Evolutionary conservation across 768 basidiomycete genomes (phyloP).

Genomic region (Boletus edulis): DNA sequence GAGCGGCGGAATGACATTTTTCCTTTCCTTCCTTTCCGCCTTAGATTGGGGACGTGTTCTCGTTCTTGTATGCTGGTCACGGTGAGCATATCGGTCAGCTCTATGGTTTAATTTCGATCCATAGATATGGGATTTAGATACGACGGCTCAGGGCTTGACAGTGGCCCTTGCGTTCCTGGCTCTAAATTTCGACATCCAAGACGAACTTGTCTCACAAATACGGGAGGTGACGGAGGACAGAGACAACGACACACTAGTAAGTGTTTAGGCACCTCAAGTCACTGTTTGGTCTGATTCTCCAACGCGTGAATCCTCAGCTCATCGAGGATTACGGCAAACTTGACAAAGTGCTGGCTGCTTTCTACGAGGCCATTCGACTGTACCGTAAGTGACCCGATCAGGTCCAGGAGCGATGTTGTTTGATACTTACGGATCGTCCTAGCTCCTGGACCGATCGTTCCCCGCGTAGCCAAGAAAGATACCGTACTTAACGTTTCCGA

Average conservation of each 20-base stretch:
- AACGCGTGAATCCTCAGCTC: conserved; percentile 1
- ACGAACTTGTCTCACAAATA: conserved; percentile 30
- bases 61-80: conserved; percentile 56
- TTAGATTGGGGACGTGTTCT: conserved; percentile 51
- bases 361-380: conserved; percentile 29
- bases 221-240: conserved; percentile 20
- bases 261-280: neutral
- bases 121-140: conserved; percentile 12
- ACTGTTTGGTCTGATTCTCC: neutral
- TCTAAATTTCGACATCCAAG: conserved; percentile 30
- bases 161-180: conserved; percentile 32
- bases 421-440: neutral
- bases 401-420: neutral
- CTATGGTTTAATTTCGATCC: neutral
- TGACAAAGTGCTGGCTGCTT: conserved; percentile 26
- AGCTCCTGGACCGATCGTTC: conserved; percentile 29
- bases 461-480: conserved; percentile 28
- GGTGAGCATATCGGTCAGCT: conserved; percentile 30
- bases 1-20: neutral
- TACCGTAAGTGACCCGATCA: conserved; percentile 21
- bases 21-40: neutral
- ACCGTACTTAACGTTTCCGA: conserved; percentile 18
- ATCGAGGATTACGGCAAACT: conserved; percentile 28
- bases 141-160: conserved; percentile 30
- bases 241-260: conserved; percentile 17